Evolutionary conservation across 2,329 filamentous ascomycete genomes (phyloP), one percentile per base, ranked within the genome.

Genomic region (Pseudogymnoascus sp.): DNA sequence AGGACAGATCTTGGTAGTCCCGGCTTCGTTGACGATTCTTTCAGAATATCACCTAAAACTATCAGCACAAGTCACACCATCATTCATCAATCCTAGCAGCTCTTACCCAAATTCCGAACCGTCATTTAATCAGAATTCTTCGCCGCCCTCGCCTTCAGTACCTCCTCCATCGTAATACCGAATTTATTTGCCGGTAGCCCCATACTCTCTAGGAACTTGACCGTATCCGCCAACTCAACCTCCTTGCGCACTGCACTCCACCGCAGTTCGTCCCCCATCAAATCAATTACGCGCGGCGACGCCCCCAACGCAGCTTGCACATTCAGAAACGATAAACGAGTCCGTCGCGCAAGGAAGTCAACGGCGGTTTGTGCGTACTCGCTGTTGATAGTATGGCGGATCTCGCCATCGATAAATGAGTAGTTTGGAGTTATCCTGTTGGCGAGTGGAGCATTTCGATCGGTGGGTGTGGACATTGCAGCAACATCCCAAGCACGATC

Each of bases 401-500:
- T 83, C 77, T 97, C 93, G 59, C 92, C 92, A 71, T 97, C 92
- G 25, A 97, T 85, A 75, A 94, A 96, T 12, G 92, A 92, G 75
- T 96, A 96, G 31, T 96, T 80, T 14, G 83, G 76, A 2, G 89
- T 88, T 66, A 97, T 88, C 66, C 91, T 87, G 75, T 89, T 84
- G 63, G 92, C 92, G 33, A 92, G 87, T 2, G 92, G 92, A 80
- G 92, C 96, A 60, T 91, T 86, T 70, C 86, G 78, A 63, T 89
- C 84, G 0, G 91, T 96, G 0, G 90, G 86, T 14, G 83, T 80
- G 69, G 89, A 93, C 59, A 97, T 80, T 1, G 90, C 84, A 7
- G 90, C 92, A 21, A 97, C 91, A 14, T 89, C 88, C 92, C 92
- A 97, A 18, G 92, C 91, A 64, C 92, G 86, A 76, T 97, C 92